Base-by-base conservation (phyloP, 192 early-diverging fungal species). In the Cladochytrium replicatum region DNA sequence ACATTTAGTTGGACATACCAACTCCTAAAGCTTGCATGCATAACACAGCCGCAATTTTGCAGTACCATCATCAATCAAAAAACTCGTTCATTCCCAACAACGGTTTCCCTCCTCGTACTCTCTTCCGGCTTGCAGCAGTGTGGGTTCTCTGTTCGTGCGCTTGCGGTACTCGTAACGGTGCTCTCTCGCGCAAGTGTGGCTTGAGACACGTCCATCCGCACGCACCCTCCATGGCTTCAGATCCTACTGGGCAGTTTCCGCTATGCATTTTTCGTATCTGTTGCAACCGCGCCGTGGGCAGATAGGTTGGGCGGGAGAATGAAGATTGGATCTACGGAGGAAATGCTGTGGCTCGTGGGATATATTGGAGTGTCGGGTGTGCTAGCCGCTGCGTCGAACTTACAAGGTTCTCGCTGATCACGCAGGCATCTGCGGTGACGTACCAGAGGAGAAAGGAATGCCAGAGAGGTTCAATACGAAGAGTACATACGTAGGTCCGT, bases 371-470 rank as follows among this genome's bases (percentile, higher is more conserved):
- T 39, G 2, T 38, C 31, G 27, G 46, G 32, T 31, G 15, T 29
- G 8, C 19, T 48, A 26, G 34, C 45, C 4, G 29, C 49, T 48
- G 30, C 39, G 6, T 44, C 49, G 11, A 38, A 40, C 8, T 9
- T 56, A 48, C 49, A 41, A 47, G 32, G 46, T 46, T 45, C 54
- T 27, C 19, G 17, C 42, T 56, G 46, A 56, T 56, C 32, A 56
- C 46, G 31, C 29, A 37, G n/a, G 49, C 54, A 21, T 48, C 46
- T 39, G 27, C 54, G 5, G 49, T 56, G 9, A 56, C 54, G 4
- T 56, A 42, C 45, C 54, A 56, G 29, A 47, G 46, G 6, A 47
- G n/a, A n/a, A n/a, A n/a, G n/a, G n/a, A n/a, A n/a, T n/a, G n/a
- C n/a, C n/a, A n/a, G n/a, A n/a, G n/a, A n/a, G n/a, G n/a, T n/a